Conservation (phyloP, 768 basidiomycete genomes). For the Stropharia rugosoannulata region DNA sequence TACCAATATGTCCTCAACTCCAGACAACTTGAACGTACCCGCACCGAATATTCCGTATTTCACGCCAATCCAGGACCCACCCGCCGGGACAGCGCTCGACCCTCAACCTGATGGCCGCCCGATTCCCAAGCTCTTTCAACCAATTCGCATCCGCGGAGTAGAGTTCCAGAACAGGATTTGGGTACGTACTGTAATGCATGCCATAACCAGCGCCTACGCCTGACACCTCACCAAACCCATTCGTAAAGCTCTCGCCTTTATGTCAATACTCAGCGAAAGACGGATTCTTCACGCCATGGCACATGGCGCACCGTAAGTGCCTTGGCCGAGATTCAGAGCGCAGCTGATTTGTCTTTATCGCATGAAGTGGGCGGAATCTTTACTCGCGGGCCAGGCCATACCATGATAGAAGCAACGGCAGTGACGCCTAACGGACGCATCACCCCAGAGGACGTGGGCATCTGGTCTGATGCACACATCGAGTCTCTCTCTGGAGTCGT, state of each 20-base stretch:
- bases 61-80: slow-evolving; percentile 43
- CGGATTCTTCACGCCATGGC: slow-evolving; percentile 55
- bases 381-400: slow-evolving; percentile 50
- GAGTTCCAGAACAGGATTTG: slow-evolving; percentile 57
- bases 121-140: slow-evolving; percentile 43
- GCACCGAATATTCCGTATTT: slow-evolving; percentile 45
- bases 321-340: slow-evolving; percentile 4
- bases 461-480: slow-evolving; percentile 54
- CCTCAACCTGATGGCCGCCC: slow-evolving; percentile 38
- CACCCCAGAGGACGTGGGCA: slow-evolving; percentile 56
- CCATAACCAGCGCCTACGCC: not conserved
- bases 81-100: slow-evolving; percentile 42
- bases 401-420: slow-evolving; percentile 64
- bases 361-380: slow-evolving; percentile 49
- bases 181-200: slow-evolving; percentile 28
- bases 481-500: slow-evolving; percentile 43
- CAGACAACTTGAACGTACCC: slow-evolving; percentile 33
- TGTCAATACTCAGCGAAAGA: slow-evolving; percentile 61
- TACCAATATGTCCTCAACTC: not conserved
- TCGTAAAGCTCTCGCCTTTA: slow-evolving; percentile 35
- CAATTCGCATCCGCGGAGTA: slow-evolving; percentile 51
- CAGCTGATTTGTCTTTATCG: not conserved
- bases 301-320: slow-evolving; percentile 56
- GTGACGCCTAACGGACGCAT: slow-evolving; percentile 57
- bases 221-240: not conserved